Evolutionary conservation across 164 flowering plant species (phyloP).

Genomic region (Berberis thunbergii): DNA sequence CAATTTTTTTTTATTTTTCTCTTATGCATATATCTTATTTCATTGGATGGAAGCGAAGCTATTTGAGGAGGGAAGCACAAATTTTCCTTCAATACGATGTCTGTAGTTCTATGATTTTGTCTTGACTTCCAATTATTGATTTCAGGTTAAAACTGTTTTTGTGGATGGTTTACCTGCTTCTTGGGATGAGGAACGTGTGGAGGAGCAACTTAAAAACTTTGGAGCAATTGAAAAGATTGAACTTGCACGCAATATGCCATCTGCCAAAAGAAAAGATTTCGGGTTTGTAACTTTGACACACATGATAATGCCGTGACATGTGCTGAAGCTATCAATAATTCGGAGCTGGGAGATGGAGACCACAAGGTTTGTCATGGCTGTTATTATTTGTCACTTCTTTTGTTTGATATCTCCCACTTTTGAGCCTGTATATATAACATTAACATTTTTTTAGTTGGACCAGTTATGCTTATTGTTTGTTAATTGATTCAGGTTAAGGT

Average conservation of each 20-base stretch:
- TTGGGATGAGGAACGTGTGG: slow-evolving; percentile 92
- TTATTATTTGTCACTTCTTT: not conserved
- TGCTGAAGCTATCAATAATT: slow-evolving; percentile 83
- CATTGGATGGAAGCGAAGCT: no score
- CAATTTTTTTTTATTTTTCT: no score
- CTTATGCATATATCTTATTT: no score
- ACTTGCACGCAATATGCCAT: slow-evolving; percentile 96
- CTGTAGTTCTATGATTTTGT: not conserved
- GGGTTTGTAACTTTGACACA: slow-evolving; percentile 81
- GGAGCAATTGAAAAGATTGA: slow-evolving; percentile 84
- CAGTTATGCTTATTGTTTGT: not conserved
- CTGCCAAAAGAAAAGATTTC: slow-evolving; percentile 92
- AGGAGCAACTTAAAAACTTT: slow-evolving; percentile 59
- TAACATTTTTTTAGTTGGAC: not conserved
- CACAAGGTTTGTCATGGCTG: slow-evolving; percentile 43
- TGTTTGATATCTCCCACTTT: not conserved
- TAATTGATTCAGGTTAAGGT: slow-evolving; percentile 61
- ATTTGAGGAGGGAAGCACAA: no score
- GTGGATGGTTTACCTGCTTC: slow-evolving; percentile 85
- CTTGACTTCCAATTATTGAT: not conserved
- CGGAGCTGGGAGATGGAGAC: slow-evolving; percentile 88
- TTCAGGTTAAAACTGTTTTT: slow-evolving; percentile 89
- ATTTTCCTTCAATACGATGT: no score
- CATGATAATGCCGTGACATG: slow-evolving; percentile 94
- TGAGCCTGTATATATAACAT: no score